Base-by-base conservation (phyloP, 495 filamentous ascomycete species). In the Talaromyces nanjingensis region DNA sequence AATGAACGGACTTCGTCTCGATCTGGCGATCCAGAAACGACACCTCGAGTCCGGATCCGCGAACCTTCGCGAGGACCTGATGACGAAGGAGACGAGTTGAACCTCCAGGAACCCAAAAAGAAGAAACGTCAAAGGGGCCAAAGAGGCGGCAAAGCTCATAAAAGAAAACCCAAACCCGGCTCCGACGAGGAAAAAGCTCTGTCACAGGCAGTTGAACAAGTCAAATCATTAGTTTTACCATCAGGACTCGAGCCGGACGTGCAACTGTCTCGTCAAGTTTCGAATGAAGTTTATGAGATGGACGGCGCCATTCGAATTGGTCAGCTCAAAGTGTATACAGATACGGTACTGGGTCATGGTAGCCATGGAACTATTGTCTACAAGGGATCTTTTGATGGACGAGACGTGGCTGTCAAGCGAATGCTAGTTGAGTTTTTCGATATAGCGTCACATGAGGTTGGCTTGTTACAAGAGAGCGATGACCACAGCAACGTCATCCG, bases 401-500 rank as follows among this genome's bases (percentile, higher is more conserved):
- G 92, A 66, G 89, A 91, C 53, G 96, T 98, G 20, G 94, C 94
- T 1, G 92, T 98, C 34, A 98, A 98, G 78, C 85, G 94, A 24
- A 98, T 98, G 92, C 80, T 97, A 57, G 89, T 91, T 45, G 89
- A 94, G 64, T 96, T 96, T 72, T 96, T 90, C 73, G 94, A 97
- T 62, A 92, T 98, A 67, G 96, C 96, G 11, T 90, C 90, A 22
- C 93, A 97, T 65, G 94, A 98, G 71, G 93, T 96, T 2, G 87
- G 90, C 52, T 76, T 97, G 16, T 76, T 98, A 34, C 85, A 94
- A 65, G 91, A 97, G 69, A 96, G 93, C 67, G 94, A 98, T 68
- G 92, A 96, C 67, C 93, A 98, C 69, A 86, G 87, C 6, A 98
- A 98, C 69, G 93, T 98, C 42, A 96, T 98, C 67, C 90, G 94